These are phyloP conservation scores for Syzygium syzygioides DNA, from an alignment of 441 rosid species.

Conservation along the genomic window DNA sequence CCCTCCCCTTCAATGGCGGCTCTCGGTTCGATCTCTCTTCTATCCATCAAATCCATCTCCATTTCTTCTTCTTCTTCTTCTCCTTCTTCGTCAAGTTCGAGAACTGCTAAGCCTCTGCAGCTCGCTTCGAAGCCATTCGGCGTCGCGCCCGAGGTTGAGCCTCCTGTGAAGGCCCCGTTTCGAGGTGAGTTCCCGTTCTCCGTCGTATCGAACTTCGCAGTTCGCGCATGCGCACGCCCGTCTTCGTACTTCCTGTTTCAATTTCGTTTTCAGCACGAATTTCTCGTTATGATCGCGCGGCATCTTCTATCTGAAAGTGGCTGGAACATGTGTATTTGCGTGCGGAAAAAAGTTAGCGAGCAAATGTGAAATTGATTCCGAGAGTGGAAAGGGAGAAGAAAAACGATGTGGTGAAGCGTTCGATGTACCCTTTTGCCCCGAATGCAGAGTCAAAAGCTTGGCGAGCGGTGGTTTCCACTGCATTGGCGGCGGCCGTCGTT, in stretches of 20 bases:
- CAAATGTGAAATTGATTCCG: not conserved
- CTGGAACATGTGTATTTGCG: not conserved
- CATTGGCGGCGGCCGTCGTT: slow-evolving; percentile 60
- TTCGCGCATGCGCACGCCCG: not conserved
- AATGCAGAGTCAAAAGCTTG: slow-evolving; percentile 31
- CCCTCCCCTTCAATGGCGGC: slow-evolving; percentile 38
- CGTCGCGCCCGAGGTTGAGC: slow-evolving; percentile 21
- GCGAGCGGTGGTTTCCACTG: slow-evolving; percentile 54
- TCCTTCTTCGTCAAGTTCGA: slow-evolving; percentile 17
- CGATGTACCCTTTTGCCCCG: slow-evolving; percentile 16
- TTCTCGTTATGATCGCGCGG: not conserved
- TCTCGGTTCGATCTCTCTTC: slow-evolving; percentile 41
- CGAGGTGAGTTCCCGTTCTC: slow-evolving; percentile 28
- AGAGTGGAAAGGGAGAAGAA: not conserved
- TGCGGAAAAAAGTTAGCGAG: not conserved
- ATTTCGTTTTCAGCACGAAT: not conserved
- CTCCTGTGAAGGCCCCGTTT: slow-evolving; percentile 15
- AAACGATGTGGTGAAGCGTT: slow-evolving; percentile 12
- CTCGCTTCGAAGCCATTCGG: slow-evolving; percentile 28
- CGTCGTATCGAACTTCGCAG: not conserved
- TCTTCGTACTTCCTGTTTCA: not conserved
- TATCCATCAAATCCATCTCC: slow-evolving; percentile 37
- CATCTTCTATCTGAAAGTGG: not conserved
- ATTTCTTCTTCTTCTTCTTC: slow-evolving; percentile 9
- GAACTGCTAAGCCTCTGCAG: slow-evolving; percentile 14